These are phyloP conservation scores for Talaromyces sp. DNA, from an alignment of 2,329 filamentous ascomycete genomes.

Conservation along the genomic window DNA sequence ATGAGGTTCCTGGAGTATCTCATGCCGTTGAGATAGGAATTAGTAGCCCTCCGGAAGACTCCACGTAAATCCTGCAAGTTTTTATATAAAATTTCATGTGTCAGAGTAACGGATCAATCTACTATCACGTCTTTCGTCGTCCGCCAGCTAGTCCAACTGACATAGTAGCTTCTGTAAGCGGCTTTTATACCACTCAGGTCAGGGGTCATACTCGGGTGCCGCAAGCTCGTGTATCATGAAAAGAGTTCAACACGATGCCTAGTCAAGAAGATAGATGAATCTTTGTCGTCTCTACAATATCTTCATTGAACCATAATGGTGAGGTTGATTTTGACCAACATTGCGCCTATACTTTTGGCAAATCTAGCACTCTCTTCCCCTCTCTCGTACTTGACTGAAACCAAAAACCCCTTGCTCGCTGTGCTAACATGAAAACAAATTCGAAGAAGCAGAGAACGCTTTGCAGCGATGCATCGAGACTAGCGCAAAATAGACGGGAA, in stretches of 20 bases:
- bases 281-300: slow-evolving; percentile 20
- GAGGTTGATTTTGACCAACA: slow-evolving; percentile 19
- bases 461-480: neutral
- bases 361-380: slow-evolving; percentile 8
- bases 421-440: neutral
- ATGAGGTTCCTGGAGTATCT: neutral
- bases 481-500: neutral
- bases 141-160: too few species aligned
- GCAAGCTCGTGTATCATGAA: slow-evolving; percentile 25
- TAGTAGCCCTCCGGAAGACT: neutral
- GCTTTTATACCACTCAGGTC: too few species aligned
- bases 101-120: slow-evolving; percentile 22
- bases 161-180: slow-evolving; percentile 19
- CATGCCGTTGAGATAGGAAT: neutral
- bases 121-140: slow-evolving; percentile 23
- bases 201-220: slow-evolving; percentile 20
- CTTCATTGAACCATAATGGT: slow-evolving; percentile 23
- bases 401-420: neutral
- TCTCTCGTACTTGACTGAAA: slow-evolving; percentile 9
- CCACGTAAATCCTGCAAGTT: too few species aligned
- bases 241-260: slow-evolving; percentile 26
- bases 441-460: neutral
- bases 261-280: slow-evolving; percentile 26
- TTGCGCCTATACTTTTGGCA: slow-evolving; percentile 6
- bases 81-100: too few species aligned